Base-by-base conservation (phyloP, 176 grass and related monocot genomes). In the Lolium multiflorum region DNA sequence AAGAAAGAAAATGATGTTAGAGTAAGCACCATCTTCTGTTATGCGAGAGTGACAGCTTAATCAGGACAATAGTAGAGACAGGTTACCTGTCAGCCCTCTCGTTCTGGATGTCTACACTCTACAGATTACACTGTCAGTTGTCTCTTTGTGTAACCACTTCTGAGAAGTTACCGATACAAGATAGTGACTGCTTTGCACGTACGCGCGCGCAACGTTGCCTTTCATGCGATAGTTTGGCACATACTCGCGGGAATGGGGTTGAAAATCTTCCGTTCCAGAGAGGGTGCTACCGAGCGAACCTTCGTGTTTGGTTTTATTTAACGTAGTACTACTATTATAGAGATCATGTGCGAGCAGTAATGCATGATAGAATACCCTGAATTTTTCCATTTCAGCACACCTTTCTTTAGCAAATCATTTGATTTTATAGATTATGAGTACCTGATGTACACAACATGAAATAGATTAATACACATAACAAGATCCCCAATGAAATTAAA, bases 161-260 rank as follows among this genome's bases (percentile, higher is more conserved):
- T 43, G 74, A 72, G 76, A 79, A 46, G 64, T 79, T 64, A 81
- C 68, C 61, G 82, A 60, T 70, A 68, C 60, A 37, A 75, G 61
- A 75, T 52, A 80, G 39, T 66, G 76, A 76, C 76, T 7, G 56
- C 46, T 41, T 35, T 79, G 62, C 54, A 78, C 43, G 55, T 51
- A 61, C 13, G 63, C 22, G 37, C 38, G 50, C 4, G 18, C 25
- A 16, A 71, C 31, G 26, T 50, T 24, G 21, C 14, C 52, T 25
- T 50, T 51, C 70, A 75, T 51, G 55, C 21, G 15, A 31, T 61
- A 3, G 62, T 25, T 81, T 52, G 47, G 25, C 17, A 46, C 18
- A 67, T 67, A 62, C 25, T 10, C 43, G 24, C 14, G 72, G 14
- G 41, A 43, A 43, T 43, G 4, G 41, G 7, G 41, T 43, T 43